Evolutionary conservation across 164 flowering plant species (phyloP), one percentile per base, ranked within the genome.

Genomic region (Nymphaea thermarum): DNA sequence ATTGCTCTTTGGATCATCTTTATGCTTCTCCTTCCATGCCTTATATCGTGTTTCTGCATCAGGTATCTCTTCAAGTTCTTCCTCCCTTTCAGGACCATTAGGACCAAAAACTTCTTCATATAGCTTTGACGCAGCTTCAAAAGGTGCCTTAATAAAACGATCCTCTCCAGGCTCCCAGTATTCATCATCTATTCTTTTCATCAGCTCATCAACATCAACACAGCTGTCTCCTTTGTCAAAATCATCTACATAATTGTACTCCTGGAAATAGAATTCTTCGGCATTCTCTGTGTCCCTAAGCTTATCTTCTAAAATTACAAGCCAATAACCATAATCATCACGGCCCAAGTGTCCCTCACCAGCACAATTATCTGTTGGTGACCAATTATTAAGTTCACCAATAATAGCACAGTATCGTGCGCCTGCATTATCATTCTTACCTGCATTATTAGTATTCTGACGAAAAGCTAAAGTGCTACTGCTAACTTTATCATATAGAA

Each of bases 111-210:
- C 71, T 75, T 89, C 81, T 78, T 91, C 98, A 80, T 86, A 94
- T 70, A 94, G 73, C 84, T 89, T 94, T 5, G 94, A 83, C 62
- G 87, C 84, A 7, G 77, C 74, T 75, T 87, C 90, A 72, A 68
- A 88, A 51, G 93, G 90, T 72, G 82, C 66, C 44, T 91, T 87
- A 4, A 85, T 14, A 67, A 65, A 86, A 11, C 87, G 79, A 63
- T 89, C 96, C 72, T 94, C 98, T 55, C 96, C 97, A 66, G 97
- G 98, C 76, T 91, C 96, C 96, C 96, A 94, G 63, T 94, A 94
- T 44, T 93, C 95, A 65, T 89, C 96, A 79, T 87, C 75, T 74
- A 87, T 85, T 83, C 71, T 84, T 78, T 86, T 74, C 59, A 87
- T 73, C 36, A 86, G 42, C 71, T 91, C 96, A n/a, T 88, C 84